Base-by-base conservation (phyloP, 768 basidiomycete genomes). In the Lactarius deliciosus region DNA sequence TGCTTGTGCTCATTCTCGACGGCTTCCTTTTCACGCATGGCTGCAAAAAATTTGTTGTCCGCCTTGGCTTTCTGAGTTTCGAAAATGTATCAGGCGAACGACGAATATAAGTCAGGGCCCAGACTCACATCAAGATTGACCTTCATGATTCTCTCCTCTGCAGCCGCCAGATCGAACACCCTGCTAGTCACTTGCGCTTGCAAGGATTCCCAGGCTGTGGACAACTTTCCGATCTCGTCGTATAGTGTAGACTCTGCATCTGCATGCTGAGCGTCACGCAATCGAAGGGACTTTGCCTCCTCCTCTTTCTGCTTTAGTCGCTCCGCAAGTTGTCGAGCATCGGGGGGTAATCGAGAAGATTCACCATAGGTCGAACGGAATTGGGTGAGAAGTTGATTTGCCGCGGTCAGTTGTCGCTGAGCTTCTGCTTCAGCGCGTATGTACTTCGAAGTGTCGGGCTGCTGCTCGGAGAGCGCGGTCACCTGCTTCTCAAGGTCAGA, bases 11-110 rank as follows among this genome's bases (percentile, higher is more conserved):
- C 92, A 1, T 79, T 80, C 38, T 94, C 92, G 3, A 88, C 77
- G 20, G 91, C 87, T 66, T 97, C 94, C 77, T 91, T 94, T 64
- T 90, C 88, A 36, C 94, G 87, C 88, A 96, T 92, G 2, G 89
- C 88, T 20, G 91, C 85, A 73, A 88, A 98, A 74, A 86, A 98
- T 76, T 96, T 98, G 80, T 95, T 96, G 66, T 98, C 96, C 18
- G 91, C 87, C 78, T 96, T 98, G 10, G 94, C 92, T 89, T 92
- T 93, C 94, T 98, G 77, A 41, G 61, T 41, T 16, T 61, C 53
- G 64, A 50, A 53, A 41, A 65, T 53, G 68, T 8, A 41, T 20
- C 20, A 64, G 28, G 15, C 38, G 15, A 40, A 16, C 41, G 25
- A 16, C 63, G 47, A 15, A 25, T 3, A 3, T 41, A 58, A 22